Base-by-base conservation (phyloP, 1,139 yeast genomes). In the Scheffersomyces titani region DNA sequence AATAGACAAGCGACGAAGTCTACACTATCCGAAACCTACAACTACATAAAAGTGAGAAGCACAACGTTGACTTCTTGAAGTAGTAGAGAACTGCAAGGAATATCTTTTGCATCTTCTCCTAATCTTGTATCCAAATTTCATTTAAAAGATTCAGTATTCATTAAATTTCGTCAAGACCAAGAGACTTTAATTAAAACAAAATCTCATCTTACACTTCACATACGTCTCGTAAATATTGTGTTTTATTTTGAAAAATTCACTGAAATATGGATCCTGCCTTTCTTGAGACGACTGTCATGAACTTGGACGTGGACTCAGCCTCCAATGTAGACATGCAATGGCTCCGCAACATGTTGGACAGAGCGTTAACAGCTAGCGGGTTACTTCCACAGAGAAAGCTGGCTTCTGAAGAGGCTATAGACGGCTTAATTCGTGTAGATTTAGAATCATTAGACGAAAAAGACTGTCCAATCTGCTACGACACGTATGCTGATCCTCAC, bases 391-490 rank as follows among this genome's bases (percentile, higher is more conserved):
- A 48, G 30, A 19, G 51, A 20, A 64, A 71, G 60, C 71, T 69
- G 57, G 82, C 82, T 1, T 76, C 81, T 1, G 76, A 73, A 19
- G 80, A 76, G 49, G 82, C 81, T 21, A 78, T 78, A 47, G 75
- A 70, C 18, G 70, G 75, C 45, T 67, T 79, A 50, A 62, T 64
- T 49, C 69, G 65, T 21, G 71, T 76, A n/a, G 70, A 69, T 19
- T n/a, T 60, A 2, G 57, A 55, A 19, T 61, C 56, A 3, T 53
- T 73, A 18, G 60, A 61, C 3, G 71, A 69, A 36, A 62, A 62
- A 30, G 74, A 73, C n/a, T 79, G 83, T 61, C 80, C 83, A 3
- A 79, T 79, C 22, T 79, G 83, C 62, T 79, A 74, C 59, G 82
- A 78, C n/a, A 55, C 65, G 1, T 76, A 74, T 55, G 77, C 70